phyloP scores from a whole-genome alignment of 352 stramenopile genomes.

The Phytophthora europaea region DNA sequence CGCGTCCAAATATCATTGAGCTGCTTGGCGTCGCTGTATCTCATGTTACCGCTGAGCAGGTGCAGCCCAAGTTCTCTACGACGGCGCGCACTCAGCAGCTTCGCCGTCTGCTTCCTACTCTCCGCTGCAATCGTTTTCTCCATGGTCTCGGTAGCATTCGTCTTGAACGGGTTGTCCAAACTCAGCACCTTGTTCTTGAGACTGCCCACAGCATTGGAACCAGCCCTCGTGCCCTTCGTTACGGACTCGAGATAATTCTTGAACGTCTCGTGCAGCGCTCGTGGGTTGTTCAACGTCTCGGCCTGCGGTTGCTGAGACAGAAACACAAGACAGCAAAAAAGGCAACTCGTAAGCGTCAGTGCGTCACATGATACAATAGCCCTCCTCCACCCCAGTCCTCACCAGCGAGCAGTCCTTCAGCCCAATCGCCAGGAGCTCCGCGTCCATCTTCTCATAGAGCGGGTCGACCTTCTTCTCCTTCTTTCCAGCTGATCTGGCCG shows the following conservation, averaged over 20 bases:
- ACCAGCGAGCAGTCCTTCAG: conserved; percentile 81
- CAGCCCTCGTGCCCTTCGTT: conserved; percentile 27
- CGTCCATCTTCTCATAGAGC: conserved; percentile 65
- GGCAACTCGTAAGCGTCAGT: background rate
- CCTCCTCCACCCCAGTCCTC: conserved; percentile 1
- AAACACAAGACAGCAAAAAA: background rate
- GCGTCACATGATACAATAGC: background rate
- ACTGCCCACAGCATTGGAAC: conserved; percentile 47
- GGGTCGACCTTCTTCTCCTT: conserved; percentile 42
- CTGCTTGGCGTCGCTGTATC: conserved; percentile 66
- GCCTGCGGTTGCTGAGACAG: conserved; percentile 38
- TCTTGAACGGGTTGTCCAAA: conserved; percentile 78
- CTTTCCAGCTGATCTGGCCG: background rate
- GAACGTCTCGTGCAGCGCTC: conserved; percentile 43
- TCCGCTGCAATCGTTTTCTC: conserved; percentile 35
- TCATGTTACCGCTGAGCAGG: conserved; percentile 56
- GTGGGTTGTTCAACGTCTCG: conserved; percentile 33
- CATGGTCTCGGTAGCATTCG: conserved; percentile 38
- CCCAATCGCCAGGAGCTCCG: conserved; percentile 60
- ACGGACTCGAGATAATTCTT: conserved; percentile 56
- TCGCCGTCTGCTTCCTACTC: conserved; percentile 59
- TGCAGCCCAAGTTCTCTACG: conserved; percentile 67
- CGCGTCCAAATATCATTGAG: conserved; percentile 75
- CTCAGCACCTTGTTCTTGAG: conserved; percentile 87
- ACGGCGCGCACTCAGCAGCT: conserved; percentile 71